Evolutionary conservation across 2,329 filamentous ascomycete genomes (phyloP), one percentile per base, ranked within the genome.

Genomic region (Rutstroemia sp.): DNA sequence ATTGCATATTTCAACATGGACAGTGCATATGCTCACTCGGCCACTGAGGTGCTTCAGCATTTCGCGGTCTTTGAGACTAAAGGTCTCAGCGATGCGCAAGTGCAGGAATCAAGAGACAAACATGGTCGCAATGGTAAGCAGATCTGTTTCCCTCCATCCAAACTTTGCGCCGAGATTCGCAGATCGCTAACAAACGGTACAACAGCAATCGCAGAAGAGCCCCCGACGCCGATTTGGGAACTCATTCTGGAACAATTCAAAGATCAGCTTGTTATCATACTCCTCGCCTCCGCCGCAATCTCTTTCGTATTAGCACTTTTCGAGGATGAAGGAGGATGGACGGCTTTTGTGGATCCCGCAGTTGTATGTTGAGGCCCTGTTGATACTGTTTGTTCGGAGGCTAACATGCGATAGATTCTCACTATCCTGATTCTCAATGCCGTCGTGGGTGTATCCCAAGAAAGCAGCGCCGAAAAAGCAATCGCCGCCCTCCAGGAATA

Each of bases 201-300:
- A 45, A 55, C 38, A 89, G 85, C 85, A 56, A 78, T 89, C 56
- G 81, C 83, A 47, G 94, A 99, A 76, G 94, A 99, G 63, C 94
- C 94, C 54, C 91, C 94, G 3, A 99, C 94, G 34, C 94, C 94
- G 40, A 72, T 99, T 48, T 99, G 92, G 94, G 83, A 97, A 74
- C 85, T 99, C 61, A 89, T 99, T 56, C 81, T 99, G 58, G 94
- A 99, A 75, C 94, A 99, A 73, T 99, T 99, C 81, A 96, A 99
- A 75, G 94, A 99, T 71, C 94, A 99, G 73, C 83, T 99, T 48
- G 94, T 99, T 64, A 82, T 99, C 54, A 99, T 99, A 65, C 80
- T 99, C 21, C 82, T 99, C 50, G 94, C 84, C 54, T 97, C 92
- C 39, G 94, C 94, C 10, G 90, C 87, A 19, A 86, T 99, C 38